Conservation (phyloP, 371 early-diverging fungal species). For the Nematocida minor region DNA sequence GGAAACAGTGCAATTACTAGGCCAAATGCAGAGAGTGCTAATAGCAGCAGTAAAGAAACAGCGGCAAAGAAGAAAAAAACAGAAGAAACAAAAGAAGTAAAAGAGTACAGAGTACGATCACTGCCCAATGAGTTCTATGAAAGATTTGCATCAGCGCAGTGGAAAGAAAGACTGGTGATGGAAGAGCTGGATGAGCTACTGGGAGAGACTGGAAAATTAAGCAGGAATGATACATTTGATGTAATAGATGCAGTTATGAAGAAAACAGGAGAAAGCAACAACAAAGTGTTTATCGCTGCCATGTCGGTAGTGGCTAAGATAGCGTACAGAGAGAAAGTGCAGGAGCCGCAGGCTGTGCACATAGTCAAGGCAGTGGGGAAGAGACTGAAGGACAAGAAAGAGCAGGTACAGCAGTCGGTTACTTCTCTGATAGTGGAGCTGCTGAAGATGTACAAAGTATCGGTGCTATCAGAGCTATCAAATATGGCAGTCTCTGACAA, state of each 20-base stretch:
- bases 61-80: not conserved
- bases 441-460: not conserved
- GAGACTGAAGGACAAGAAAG: slow-evolving; percentile 48
- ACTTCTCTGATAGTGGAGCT: not conserved
- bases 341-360: not conserved
- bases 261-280: slow-evolving; percentile 22
- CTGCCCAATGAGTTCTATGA: slow-evolving; percentile 12
- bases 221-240: slow-evolving; percentile 2
- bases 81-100: not conserved
- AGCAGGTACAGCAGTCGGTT: slow-evolving; percentile 25
- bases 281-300: slow-evolving; percentile 35
- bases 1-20: not conserved
- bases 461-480: not conserved
- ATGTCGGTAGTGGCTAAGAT: slow-evolving; percentile 23
- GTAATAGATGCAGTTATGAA: slow-evolving; percentile 1
- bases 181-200: slow-evolving; percentile 41
- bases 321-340: not conserved
- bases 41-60: no score
- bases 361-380: slow-evolving; percentile 6
- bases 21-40: not conserved
- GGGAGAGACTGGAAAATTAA: slow-evolving; percentile 4
- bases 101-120: not conserved
- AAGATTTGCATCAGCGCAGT: not conserved
- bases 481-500: slow-evolving; percentile 4
- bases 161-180: slow-evolving; percentile 48